Evolutionary conservation across 2,329 filamentous ascomycete genomes (phyloP).

Genomic region (Fusarium sp.): DNA sequence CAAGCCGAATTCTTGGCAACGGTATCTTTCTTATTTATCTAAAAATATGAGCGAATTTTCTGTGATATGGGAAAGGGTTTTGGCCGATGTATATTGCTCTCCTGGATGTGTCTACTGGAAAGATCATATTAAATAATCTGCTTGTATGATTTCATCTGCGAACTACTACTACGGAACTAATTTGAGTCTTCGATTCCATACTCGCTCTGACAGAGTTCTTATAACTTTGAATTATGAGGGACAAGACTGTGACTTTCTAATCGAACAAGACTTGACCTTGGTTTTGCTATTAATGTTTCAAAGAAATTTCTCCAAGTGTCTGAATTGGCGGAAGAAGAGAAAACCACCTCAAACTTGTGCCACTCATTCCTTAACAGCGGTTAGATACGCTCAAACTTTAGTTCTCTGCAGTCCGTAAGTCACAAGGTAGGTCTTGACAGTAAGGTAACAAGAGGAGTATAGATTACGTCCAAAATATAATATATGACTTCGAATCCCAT

Average conservation of each 20-base stretch:
- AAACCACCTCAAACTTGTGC: background rate
- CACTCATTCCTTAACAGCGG: background rate
- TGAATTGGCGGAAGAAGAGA: background rate
- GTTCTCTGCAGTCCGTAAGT: background rate
- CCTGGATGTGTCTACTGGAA: background rate
- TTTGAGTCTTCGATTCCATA: background rate
- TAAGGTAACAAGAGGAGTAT: background rate
- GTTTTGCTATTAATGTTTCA: background rate
- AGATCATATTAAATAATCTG: background rate
- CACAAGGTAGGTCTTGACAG: background rate
- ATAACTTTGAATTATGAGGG: background rate
- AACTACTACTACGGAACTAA: background rate
- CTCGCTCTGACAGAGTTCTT: background rate
- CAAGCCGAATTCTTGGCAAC: background rate
- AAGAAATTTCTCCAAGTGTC: background rate
- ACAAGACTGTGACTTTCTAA: too few species aligned
- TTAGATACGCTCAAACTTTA: background rate
- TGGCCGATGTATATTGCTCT: background rate
- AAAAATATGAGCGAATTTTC: background rate
- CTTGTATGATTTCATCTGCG: background rate
- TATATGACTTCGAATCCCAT: background rate
- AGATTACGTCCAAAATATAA: background rate
- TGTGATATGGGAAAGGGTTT: background rate
- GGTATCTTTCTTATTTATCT: background rate
- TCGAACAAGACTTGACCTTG: too few species aligned